Evolutionary conservation across 2,329 filamentous ascomycete genomes (phyloP).

Genomic region (Sordariomycetes sp.): DNA sequence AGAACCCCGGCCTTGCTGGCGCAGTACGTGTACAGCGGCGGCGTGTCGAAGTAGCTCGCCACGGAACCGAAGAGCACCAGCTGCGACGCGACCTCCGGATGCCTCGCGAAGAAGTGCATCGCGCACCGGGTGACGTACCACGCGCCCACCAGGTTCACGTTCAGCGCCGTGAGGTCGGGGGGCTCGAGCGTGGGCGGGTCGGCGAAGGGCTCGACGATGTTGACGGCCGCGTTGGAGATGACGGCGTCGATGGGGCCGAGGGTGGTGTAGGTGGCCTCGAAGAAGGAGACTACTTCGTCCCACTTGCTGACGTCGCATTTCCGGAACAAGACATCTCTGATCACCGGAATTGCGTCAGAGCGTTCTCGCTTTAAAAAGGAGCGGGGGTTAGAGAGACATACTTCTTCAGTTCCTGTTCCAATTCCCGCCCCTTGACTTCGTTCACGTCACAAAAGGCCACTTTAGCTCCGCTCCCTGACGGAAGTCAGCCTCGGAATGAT

Average conservation of each 20-base stretch:
- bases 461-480: too few relatives aligned
- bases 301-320: background rate
- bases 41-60: background rate
- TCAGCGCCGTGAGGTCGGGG: background rate
- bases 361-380: too few relatives aligned
- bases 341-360: background rate
- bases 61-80: background rate
- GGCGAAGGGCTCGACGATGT: background rate
- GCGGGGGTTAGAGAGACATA: background rate
- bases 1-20: background rate
- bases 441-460: background rate
- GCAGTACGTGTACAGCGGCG: background rate
- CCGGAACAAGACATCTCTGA: background rate
- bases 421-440: background rate
- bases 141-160: background rate
- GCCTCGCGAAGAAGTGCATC: background rate
- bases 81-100: background rate
- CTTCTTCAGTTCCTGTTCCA: background rate
- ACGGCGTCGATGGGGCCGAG: background rate
- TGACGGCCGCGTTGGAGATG: background rate
- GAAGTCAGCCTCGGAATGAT: too few relatives aligned
- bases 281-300: background rate
- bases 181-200: background rate
- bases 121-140: background rate
- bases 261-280: background rate